Percentiles rank a stretch among this genome's conserved stretches.
Evolutionary conservation across 345 rosid species (phyloP).

Genomic region (Aurinia saxatilis): DNA sequence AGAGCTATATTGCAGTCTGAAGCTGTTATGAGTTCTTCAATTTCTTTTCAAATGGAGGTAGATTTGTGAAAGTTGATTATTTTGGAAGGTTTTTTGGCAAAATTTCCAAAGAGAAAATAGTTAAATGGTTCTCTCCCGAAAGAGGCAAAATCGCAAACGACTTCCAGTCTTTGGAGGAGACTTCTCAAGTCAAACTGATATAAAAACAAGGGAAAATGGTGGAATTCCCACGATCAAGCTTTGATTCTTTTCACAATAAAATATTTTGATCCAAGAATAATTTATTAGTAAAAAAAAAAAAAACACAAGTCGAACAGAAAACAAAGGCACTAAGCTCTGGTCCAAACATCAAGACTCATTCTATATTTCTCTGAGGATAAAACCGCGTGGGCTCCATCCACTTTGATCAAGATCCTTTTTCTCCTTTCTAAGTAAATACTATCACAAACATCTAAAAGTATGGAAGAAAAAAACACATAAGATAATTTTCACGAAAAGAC

Average conservation of each 20-base stretch:
- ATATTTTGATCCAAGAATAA: background rate
- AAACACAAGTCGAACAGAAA: background rate
- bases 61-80: too few relatives aligned
- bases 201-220: constrained; percentile 10
- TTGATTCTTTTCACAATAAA: constrained; percentile 7
- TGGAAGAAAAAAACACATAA: constrained; percentile 1
- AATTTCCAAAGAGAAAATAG: background rate
- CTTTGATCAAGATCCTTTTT: constrained; percentile 17
- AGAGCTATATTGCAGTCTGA: too few relatives aligned
- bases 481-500: background rate
- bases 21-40: too few relatives aligned
- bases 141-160: background rate
- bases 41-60: too few relatives aligned
- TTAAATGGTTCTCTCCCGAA: background rate
- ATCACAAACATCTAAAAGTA: constrained; percentile 12
- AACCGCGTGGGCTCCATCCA: constrained; percentile 32
- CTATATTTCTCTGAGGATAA: constrained; percentile 3
- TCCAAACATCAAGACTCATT: constrained; percentile 5
- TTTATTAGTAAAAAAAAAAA: background rate
- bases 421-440: background rate
- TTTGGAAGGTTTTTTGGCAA: too few relatives aligned
- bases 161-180: constrained; percentile 24
- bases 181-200: constrained; percentile 17
- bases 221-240: constrained; percentile 16
- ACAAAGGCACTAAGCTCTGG: background rate